These are phyloP conservation scores for Coffea eugenioides DNA, from an alignment of 257 asterid genomes.

Conservation along the genomic window DNA sequence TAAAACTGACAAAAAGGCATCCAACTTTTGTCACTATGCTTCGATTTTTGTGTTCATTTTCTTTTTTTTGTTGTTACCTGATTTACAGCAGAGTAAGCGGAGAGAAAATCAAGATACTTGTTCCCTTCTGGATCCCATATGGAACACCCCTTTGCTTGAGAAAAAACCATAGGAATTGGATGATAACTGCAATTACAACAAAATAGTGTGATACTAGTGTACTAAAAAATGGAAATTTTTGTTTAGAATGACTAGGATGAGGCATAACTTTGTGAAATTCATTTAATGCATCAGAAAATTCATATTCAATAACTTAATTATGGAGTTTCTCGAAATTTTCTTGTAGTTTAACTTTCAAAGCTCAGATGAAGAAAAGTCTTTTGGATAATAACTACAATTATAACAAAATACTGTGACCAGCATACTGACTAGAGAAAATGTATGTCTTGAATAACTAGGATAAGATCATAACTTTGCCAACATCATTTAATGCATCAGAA, in stretches of 20 bases:
- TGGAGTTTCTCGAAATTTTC: neutral
- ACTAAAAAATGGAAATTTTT: neutral
- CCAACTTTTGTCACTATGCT: neutral
- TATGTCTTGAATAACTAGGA: neutral
- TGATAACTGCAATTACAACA: slow-evolving; percentile 73
- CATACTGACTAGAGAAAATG: too few relatives aligned
- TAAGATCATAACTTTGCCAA: neutral
- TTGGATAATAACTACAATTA: slow-evolving; percentile 85
- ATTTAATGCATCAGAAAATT: too few relatives aligned
- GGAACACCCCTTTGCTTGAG: slow-evolving; percentile 85
- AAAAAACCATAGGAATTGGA: slow-evolving; percentile 86
- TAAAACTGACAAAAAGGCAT: neutral
- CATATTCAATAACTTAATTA: neutral
- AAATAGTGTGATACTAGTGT: neutral
- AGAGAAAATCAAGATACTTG: slow-evolving; percentile 85
- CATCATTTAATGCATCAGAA: too few relatives aligned
- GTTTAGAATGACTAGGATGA: neutral
- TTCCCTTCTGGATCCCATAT: slow-evolving; percentile 97
- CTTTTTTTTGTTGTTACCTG: slow-evolving; percentile 48
- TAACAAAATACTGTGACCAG: slow-evolving; percentile 5
- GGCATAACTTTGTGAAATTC: neutral
- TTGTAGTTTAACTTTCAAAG: neutral
- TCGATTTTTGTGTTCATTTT: neutral
- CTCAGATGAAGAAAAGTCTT: neutral
- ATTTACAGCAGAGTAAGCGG: slow-evolving; percentile 96